phyloP scores from a whole-genome alignment of 2,329 filamentous ascomycete species.

The Hymenoscyphus infarciens region DNA sequence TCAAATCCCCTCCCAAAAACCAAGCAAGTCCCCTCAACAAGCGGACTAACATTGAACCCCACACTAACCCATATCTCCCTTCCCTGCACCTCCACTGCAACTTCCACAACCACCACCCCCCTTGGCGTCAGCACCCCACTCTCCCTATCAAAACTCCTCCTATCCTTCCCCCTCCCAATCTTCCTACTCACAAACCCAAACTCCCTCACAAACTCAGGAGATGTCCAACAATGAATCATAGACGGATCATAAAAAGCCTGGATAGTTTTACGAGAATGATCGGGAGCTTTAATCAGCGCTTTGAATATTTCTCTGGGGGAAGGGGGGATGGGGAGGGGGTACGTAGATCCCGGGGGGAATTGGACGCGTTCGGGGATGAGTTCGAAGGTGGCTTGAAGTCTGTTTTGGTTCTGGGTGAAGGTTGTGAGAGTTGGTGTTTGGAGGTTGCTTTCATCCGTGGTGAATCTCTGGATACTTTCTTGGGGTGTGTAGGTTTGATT shows the following conservation, averaged over 20 bases:
- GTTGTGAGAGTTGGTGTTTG: not conserved
- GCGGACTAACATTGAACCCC: not conserved
- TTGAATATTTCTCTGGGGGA: not conserved
- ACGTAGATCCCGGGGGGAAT: not conserved
- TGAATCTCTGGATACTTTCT: not conserved
- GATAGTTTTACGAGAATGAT: not conserved
- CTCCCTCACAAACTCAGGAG: not conserved
- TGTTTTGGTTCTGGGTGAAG: not conserved
- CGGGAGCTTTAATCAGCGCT: not conserved
- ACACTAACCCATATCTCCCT: not conserved
- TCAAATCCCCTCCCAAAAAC: not conserved
- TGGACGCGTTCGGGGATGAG: not conserved
- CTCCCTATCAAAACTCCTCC: not conserved
- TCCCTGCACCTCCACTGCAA: not conserved
- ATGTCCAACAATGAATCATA: not conserved
- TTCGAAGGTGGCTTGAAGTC: not conserved
- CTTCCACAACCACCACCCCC: not conserved
- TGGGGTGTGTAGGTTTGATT: not conserved
- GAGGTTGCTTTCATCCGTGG: not conserved
- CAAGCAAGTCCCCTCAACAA: not conserved
- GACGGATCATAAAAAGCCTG: not conserved
- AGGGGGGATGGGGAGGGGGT: not conserved
- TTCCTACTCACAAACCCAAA: not conserved
- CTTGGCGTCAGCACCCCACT: not conserved
- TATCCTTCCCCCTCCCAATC: not conserved